Base-by-base conservation (phyloP, 2,329 filamentous ascomycete genomes). In the Penicillium sp. region DNA sequence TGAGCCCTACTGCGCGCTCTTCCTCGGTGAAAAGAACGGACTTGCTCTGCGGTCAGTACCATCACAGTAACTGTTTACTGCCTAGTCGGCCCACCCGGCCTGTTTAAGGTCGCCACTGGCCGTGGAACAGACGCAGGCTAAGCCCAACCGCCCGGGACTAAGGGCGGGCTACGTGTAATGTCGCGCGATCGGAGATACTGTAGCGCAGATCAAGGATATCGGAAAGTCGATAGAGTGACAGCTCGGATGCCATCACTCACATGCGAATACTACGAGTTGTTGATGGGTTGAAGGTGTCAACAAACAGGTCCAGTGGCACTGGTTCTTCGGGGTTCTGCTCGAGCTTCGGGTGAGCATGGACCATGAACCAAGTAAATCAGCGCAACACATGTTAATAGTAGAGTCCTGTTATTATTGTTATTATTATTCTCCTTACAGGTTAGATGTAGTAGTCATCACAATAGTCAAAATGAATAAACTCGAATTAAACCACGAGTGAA, bases 71-170 rank as follows among this genome's bases (percentile, higher is more conserved):
- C 44, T 47, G 16, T 24, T 55, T n/a, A 14, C 22, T 31, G 41
- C 50, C 16, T 55, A 57, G 44, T 50, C 22, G 59, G 58, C 31
- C 56, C 50, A 60, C 53, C 24, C 11, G 43, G 14, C 37, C n/a
- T 19, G 33, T 59, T 35, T 35, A 61, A 63, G 55, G 53, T 60
- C 52, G 41, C 31, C 43, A 43, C 50, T 52, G 41, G 52, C 47
- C 33, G 54, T 33, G 59, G 49, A 24, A 54, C 57, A 55, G 51
- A 58, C 35, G 22, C 54, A 37, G 39, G 36, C 47, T 47, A 61
- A 51, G 52, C 14, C 53, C 18, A 55, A n/a, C 39, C 10, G 41
- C 53, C 44, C 53, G 37, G 16, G 13, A 6, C 39, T 40, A 54
- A 49, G 27, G 41, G 11, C 10, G 18, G 39, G 18, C 39, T 41